Conservation (phyloP, 495 filamentous ascomycete genomes). For the Xylaria venustula region DNA sequence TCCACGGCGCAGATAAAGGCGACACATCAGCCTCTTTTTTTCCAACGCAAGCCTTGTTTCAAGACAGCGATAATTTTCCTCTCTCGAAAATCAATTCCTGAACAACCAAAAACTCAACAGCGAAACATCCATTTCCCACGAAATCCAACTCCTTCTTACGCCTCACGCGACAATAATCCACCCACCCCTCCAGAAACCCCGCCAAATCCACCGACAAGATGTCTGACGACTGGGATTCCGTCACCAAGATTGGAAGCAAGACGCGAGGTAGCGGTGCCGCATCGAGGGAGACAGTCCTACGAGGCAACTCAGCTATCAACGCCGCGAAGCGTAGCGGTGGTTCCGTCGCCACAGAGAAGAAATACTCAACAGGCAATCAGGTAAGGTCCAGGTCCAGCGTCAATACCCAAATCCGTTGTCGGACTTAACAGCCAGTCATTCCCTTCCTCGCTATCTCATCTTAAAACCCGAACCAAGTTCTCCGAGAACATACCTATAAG, state of each 20-base stretch:
- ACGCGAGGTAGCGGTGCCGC: conserved; percentile 58
- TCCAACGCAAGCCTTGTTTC: neutral
- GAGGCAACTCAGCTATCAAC: conserved; percentile 84
- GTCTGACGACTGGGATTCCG: conserved; percentile 78
- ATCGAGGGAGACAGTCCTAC: conserved; percentile 79
- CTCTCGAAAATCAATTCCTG: conserved; percentile 2
- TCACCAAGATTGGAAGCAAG: conserved; percentile 92
- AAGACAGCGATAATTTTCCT: conserved; percentile 16
- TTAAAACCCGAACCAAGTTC: neutral
- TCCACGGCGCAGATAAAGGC: conserved; percentile 26
- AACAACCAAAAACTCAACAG: neutral
- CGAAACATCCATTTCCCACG: neutral
- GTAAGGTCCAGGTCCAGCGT: too few relatives aligned
- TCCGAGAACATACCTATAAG: too few relatives aligned
- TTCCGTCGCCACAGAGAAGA: conserved; percentile 89
- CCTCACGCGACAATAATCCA: conserved; percentile 3
- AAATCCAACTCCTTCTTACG: neutral
- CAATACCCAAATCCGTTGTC: neutral
- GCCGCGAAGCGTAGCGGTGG: conserved; percentile 79
- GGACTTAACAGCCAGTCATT: neutral
- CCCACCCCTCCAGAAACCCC: neutral
- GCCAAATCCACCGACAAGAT: conserved; percentile 24
- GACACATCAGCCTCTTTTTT: conserved; percentile 8
- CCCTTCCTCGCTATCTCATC: neutral
- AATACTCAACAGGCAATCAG: conserved; percentile 70